These are phyloP conservation scores for Talaromyces albobiverticillius DNA, from an alignment of 2,329 filamentous ascomycete genomes.

Conservation along the genomic window DNA sequence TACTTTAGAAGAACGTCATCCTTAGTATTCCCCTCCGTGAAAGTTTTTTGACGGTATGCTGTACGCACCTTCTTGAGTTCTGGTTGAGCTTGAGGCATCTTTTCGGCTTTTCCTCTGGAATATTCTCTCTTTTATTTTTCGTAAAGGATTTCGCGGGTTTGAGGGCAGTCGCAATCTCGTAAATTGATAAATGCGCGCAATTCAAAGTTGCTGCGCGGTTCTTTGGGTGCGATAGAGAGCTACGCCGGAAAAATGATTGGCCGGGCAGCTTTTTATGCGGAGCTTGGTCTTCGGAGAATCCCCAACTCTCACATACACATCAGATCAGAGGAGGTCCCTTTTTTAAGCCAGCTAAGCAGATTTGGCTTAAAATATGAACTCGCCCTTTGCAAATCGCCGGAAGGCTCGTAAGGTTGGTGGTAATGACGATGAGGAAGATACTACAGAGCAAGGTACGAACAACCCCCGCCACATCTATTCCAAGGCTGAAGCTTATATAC, in stretches of 20 bases:
- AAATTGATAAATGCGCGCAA: too few species aligned
- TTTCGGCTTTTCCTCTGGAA: conserved; percentile 34
- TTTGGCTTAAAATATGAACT: conserved; percentile 49
- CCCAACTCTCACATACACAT: background rate
- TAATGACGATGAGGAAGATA: conserved; percentile 56
- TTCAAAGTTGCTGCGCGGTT: background rate
- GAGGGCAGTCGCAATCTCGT: conserved; percentile 3
- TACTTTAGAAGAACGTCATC: conserved; percentile 60
- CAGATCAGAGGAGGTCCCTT: background rate
- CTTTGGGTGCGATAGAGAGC: conserved; percentile 22
- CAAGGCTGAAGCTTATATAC: background rate
- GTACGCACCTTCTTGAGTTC: conserved; percentile 89
- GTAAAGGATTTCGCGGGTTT: conserved; percentile 28
- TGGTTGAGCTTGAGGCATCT: conserved; percentile 97
- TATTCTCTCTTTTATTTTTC: conserved; percentile 22
- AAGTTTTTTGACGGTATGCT: background rate
- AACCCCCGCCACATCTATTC: conserved; percentile 16
- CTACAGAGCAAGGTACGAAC: conserved; percentile 41
- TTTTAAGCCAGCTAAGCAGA: background rate
- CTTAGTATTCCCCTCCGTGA: conserved; percentile 6
- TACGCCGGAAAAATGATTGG: conserved; percentile 35
- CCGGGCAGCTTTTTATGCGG: conserved; percentile 25
- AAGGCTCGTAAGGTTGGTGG: conserved; percentile 80
- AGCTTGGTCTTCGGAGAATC: conserved; percentile 2
- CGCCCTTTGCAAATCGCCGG: conserved; percentile 54